These are phyloP conservation scores for Verticillium isaacii DNA, from an alignment of 2,329 filamentous ascomycete species.

Conservation along the genomic window DNA sequence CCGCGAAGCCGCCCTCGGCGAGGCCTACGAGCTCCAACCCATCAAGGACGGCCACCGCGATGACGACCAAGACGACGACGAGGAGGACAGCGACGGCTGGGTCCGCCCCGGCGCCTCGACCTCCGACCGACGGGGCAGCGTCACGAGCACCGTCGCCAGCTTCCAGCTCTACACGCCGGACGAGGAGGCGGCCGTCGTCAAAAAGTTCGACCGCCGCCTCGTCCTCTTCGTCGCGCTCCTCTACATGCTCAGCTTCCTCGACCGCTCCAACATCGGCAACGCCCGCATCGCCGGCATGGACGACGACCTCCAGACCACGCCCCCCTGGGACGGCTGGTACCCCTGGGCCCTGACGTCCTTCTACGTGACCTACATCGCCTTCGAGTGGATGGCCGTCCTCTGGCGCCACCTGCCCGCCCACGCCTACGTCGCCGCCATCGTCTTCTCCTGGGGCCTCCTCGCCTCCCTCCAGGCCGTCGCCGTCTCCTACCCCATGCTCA, in stretches of 20 bases:
- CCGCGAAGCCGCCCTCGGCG: constrained; percentile 17
- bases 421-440: constrained; percentile 54
- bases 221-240: constrained; percentile 78
- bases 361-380: constrained; percentile 58
- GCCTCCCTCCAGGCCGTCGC: constrained; percentile 69
- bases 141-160: constrained; percentile 25
- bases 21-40: constrained; percentile 26
- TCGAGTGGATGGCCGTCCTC: constrained; percentile 62
- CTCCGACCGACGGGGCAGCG: constrained; percentile 17
- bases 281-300: constrained; percentile 62
- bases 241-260: constrained; percentile 81
- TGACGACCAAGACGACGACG: constrained; percentile 11
- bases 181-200: constrained; percentile 67
- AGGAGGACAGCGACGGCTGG: constrained; percentile 4
- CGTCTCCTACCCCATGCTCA: constrained; percentile 57
- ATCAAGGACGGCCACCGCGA: neutral
- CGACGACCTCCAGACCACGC: constrained; percentile 49
- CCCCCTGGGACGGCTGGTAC: constrained; percentile 44
- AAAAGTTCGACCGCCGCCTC: constrained; percentile 71
- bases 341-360: constrained; percentile 58
- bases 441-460: constrained; percentile 73
- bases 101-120: constrained; percentile 10
- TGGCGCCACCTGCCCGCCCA: constrained; percentile 58
- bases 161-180: constrained; percentile 49
- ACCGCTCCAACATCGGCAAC: constrained; percentile 71